Evolutionary conservation across 495 filamentous ascomycete species (phyloP).

Genomic region (Neurospora sp.): DNA sequence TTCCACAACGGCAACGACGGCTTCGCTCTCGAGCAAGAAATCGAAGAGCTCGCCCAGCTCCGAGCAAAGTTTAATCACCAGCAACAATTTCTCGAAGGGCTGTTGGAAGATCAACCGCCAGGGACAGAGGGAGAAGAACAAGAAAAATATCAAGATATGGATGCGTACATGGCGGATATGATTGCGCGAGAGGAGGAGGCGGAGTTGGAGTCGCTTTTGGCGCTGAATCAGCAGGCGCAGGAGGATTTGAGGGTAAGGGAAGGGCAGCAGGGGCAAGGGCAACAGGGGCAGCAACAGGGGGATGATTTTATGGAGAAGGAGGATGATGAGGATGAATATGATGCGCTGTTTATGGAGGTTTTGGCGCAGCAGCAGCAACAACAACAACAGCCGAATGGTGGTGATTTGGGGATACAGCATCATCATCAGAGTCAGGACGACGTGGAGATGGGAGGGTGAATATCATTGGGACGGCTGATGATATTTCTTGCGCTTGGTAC

Average conservation of each 20-base stretch:
- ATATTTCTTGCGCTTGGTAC: not conserved
- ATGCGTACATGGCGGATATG: constrained; percentile 34
- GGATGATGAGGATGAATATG: constrained; percentile 34
- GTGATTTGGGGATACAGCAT: not conserved
- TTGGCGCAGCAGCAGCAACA: constrained; percentile 6
- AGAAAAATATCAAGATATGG: constrained; percentile 16
- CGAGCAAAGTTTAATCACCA: constrained; percentile 37
- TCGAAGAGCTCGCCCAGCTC: constrained; percentile 35
- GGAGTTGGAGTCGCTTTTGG: constrained; percentile 49
- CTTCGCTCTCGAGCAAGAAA: constrained; percentile 6
- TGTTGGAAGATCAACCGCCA: constrained; percentile 23
- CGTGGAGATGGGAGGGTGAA: constrained; percentile 22
- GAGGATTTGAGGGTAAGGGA: constrained; percentile 1
- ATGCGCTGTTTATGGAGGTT: constrained; percentile 47
- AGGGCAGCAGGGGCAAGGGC: not conserved
- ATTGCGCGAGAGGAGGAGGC: constrained; percentile 45
- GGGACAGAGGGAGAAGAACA: constrained; percentile 2
- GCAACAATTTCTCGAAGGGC: constrained; percentile 21
- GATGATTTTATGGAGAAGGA: constrained; percentile 41
- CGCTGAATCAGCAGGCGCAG: constrained; percentile 19
- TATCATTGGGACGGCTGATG: not conserved
- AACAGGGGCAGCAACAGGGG: not conserved
- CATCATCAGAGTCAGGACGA: constrained; percentile 1
- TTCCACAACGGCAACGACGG: constrained; percentile 3
- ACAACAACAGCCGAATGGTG: not conserved